Evolutionary conservation across 2,329 filamentous ascomycete species (phyloP), one percentile per base, ranked within the genome.

Genomic region (Claviceps lovelessii): DNA sequence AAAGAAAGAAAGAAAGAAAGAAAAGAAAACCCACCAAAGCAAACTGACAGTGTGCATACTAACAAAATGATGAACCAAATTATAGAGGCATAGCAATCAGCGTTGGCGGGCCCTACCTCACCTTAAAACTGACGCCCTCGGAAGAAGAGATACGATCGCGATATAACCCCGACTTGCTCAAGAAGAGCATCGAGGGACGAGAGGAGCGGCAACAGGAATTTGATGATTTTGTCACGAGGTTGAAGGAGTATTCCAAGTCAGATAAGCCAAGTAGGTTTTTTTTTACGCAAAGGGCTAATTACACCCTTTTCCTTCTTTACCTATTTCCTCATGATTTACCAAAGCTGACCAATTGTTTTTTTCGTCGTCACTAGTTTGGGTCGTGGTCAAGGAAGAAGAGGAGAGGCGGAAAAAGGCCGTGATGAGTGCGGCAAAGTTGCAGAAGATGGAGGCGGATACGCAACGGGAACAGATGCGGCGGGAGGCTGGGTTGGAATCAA

Each of bases 111-210:
- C 93, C 93, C 29, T 85, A 86, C 17, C 73, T 97, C 53, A 86
- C 91, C 47, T 80, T 84, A 71, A 95, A 83, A 68, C 73, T 94
- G 49, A 80, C 80, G 49, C 93, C 93, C 2, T 85, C 86, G 13
- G 90, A 96, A 62, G 93, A 96, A 70, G 90, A 97, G 72, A 78
- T 98, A 46, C 90, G 94, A 76, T 77, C 88, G 73, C 83, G 79
- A 70, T 97, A 97, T 74, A 97, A 91, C 69, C 91, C 91, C 0
- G 93, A 97, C 39, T 79, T 98, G n/a, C 87, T 93, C 67, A 87
- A 88, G 69, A 81, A 86, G 65, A 90, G 87, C 58, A 73, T 95
- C n/a, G 90, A 90, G 69, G 80, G 84, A 56, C 80, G 89, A 19
- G 77, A 85, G 56, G 81, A 86, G 67, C 80, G 80, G 57, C 82